Evolutionary conservation across 176 grass and related monocot genomes (phyloP), one percentile per base, ranked within the genome.

Genomic region (Themeda triandra): DNA sequence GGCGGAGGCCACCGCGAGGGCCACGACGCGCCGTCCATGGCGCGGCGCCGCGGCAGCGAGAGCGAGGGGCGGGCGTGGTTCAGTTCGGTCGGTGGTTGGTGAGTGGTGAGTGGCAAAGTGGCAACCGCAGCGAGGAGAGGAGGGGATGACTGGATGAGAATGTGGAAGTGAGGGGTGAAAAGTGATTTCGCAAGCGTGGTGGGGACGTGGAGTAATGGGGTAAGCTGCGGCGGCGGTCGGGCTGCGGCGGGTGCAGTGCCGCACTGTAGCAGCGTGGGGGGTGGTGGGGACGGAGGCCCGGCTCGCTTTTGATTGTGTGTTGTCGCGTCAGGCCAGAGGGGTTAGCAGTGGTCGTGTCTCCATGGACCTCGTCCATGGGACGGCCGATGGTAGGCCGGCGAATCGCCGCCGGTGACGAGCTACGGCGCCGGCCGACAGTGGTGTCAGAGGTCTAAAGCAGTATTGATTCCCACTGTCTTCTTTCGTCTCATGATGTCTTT

Each of bases 1-100:
- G 63, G 33, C 36, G 79, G 58, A 51, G 80, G 75, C 83, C 87
- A 89, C 77, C 77, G 84, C 42, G 71, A 44, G 63, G 78, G 84
- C 91, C 91, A 90, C 36, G 84, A 85, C 56, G 81, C 36, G 66
- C 80, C 91, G 64, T 90, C 87, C 91, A 92, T 92, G 17, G 32
- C 68, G 78, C 48, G 39, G 39, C 65, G 80, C 79, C 63, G 41
- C 80, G 74, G 83, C 63, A 36, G 68, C 58, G 80, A 63, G 18
- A n/a, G n/a, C n/a, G n/a, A n/a, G n/a, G n/a, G n/a, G 4, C 33
- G 37, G 17, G 51, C 23, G 45, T 2, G 12, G 78, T 32, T 46
- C 13, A 23, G 31, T n/a, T 58, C 14, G 21, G 63, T 37, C 37
- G 45, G 29, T 53, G 46, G 36, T 77, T 29, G 74, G n/a, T 75